Percentiles rank a stretch among this genome's conserved stretches.
Evolutionary conservation across 495 filamentous ascomycete genomes (phyloP).

Genomic region (Penicillium canescens): DNA sequence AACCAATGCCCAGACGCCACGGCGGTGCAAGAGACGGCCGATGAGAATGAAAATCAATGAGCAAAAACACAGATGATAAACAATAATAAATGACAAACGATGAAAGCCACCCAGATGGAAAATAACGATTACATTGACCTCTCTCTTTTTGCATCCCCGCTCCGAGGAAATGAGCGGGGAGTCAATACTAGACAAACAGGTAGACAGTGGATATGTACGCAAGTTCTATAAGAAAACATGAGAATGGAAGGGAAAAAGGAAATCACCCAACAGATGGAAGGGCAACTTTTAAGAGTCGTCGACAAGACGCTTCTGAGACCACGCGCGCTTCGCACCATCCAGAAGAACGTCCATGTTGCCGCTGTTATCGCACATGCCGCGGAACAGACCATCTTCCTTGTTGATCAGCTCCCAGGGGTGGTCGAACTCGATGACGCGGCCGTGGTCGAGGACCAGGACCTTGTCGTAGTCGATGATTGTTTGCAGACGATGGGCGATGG

Average conservation of each 20-base stretch:
- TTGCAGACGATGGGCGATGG: conserved; percentile 95
- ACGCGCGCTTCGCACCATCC: conserved; percentile 75
- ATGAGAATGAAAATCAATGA: neutral
- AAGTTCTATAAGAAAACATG: conserved; percentile 1
- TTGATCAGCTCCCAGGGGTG: conserved; percentile 79
- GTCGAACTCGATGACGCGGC: conserved; percentile 82
- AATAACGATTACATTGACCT: conserved; percentile 7
- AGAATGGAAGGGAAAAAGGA: neutral
- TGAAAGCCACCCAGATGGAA: neutral
- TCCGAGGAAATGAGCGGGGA: neutral
- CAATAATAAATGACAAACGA: neutral
- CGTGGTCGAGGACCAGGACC: conserved; percentile 94
- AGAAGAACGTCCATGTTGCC: conserved; percentile 76
- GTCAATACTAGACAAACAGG: conserved; percentile 1
- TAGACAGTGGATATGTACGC: conserved; percentile 9
- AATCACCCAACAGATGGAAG: neutral
- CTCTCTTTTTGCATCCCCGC: conserved; percentile 1
- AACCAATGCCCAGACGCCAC: neutral
- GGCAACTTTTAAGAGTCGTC: conserved; percentile 41
- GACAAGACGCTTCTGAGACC: conserved; percentile 53
- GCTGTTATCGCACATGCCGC: conserved; percentile 92
- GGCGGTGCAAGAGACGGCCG: neutral
- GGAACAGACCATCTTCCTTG: conserved; percentile 70
- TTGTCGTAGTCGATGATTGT: conserved; percentile 98
- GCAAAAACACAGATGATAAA: neutral